Base-by-base conservation (phyloP, 225 moss, liverwort and hornwort genomes). In the Thuidium tamariscinum region DNA sequence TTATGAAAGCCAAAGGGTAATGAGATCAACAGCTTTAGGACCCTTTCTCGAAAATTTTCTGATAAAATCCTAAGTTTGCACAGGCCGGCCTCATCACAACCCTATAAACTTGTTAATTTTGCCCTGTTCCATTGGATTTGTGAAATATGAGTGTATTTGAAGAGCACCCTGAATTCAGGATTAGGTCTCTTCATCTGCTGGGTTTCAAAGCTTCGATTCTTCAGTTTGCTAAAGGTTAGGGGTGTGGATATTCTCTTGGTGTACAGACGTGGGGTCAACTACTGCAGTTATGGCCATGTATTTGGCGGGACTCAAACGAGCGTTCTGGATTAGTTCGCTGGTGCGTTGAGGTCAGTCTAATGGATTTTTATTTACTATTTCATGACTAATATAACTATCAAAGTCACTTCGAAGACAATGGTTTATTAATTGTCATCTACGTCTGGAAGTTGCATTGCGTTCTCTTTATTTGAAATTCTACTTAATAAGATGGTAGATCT, bases 241-340 rank as follows among this genome's bases (percentile, higher is more conserved):
- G 69, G 27, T 77, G 63, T 78, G 51, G 20, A 55, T 54, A n/a
- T 73, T 82, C 32, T 73, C 19, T 73, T 48, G 30, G 30, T 73
- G 19, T 48, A 48, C 32, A 73, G 73, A 73, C 19, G 48, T 73
- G 73, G 73, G 73, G 48, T 73, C 73, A 48, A 73, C 73, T 18
- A 30, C 72, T 73, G 73, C 73, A 48, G 73, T 73, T 48, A 81
- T 37, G 39, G 51, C 61, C 72, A 81, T 60, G 80, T 42, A 52
- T 41, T 73, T 63, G 48, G 73, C 73, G 20, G 73, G 73, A 73
- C 73, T 73, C 12, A 73, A 73, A 73, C 49, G 49, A 73, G 73
- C 73, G 30, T 32, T 48, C 27, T 80, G 61, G 98, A 94, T 89
- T 82, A 95, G 96, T 91, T 96, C 96, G 89, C 89, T 99, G 91